These are phyloP conservation scores for Beauveria bassiana DNA, from an alignment of 2,329 filamentous ascomycete species.

Conservation along the genomic window DNA sequence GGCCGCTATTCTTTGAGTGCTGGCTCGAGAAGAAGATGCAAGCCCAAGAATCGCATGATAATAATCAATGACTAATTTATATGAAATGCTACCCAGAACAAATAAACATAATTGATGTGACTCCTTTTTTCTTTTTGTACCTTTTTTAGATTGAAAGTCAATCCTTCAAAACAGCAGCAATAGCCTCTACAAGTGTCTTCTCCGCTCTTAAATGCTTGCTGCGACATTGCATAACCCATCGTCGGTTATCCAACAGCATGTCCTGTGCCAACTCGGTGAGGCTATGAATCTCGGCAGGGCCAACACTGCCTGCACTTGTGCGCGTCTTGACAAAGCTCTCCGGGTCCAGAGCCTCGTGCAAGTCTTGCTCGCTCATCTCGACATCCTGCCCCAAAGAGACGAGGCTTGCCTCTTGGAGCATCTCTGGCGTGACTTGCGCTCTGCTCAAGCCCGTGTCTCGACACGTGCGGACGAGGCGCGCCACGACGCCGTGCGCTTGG, in stretches of 20 bases:
- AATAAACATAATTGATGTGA: background rate
- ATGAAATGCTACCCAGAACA: background rate
- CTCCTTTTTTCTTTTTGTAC: background rate
- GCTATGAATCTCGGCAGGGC: background rate
- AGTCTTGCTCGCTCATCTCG: slow-evolving; percentile 2
- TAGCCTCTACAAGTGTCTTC: background rate
- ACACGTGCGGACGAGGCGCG: slow-evolving; percentile 9
- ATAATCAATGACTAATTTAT: background rate
- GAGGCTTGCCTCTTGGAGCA: slow-evolving; percentile 5
- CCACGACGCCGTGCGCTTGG: slow-evolving; percentile 11
- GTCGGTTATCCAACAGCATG: slow-evolving; percentile 1
- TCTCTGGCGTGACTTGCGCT: background rate
- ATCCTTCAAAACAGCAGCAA: background rate
- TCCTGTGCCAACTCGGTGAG: background rate
- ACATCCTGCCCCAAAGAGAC: background rate
- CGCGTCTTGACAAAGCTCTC: slow-evolving; percentile 10
- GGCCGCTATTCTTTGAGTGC: slow-evolving; percentile 58
- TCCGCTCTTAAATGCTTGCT: slow-evolving; percentile 1
- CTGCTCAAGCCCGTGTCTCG: background rate
- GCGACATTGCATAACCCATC: background rate
- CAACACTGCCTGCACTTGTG: slow-evolving; percentile 8
- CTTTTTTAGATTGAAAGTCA: background rate
- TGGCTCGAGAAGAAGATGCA: slow-evolving; percentile 47
- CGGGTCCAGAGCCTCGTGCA: slow-evolving; percentile 7
- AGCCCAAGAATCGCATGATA: background rate